These are phyloP conservation scores for Aspergillus felis DNA, from an alignment of 2,329 filamentous ascomycete species.

Conservation along the genomic window DNA sequence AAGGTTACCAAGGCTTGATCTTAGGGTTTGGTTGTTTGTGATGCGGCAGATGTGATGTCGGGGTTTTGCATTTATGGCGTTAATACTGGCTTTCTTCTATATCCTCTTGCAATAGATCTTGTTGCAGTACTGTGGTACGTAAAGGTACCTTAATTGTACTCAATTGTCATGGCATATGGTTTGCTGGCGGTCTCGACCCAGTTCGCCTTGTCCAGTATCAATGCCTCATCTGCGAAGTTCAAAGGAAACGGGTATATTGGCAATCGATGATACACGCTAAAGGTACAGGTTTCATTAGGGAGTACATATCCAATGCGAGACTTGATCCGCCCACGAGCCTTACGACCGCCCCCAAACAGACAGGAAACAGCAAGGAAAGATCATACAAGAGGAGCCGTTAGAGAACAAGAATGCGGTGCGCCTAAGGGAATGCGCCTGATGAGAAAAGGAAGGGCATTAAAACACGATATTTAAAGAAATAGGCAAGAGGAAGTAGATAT, in stretches of 20 bases:
- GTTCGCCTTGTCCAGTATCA: background rate
- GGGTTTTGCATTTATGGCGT: constrained; percentile 24
- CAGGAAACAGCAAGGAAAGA: background rate
- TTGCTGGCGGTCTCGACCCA: background rate
- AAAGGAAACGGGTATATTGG: constrained; percentile 4
- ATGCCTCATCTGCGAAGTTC: background rate
- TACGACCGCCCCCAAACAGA: constrained; percentile 3
- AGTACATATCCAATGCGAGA: constrained; percentile 10
- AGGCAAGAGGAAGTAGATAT: background rate
- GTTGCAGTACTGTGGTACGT: constrained; percentile 4
- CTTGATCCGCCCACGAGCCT: constrained; percentile 7
- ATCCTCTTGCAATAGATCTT: background rate
- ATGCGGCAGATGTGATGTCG: background rate
- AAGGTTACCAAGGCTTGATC: constrained; percentile 31
- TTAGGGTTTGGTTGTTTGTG: background rate
- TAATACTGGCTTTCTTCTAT: constrained; percentile 10
- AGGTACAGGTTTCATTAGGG: constrained; percentile 14
- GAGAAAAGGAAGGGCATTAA: background rate
- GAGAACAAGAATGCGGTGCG: background rate
- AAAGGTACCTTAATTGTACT: background rate
- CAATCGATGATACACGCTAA: constrained; percentile 9
- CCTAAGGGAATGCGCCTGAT: background rate
- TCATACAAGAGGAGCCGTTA: background rate
- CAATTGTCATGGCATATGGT: background rate
- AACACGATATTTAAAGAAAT: background rate